phyloP scores from a whole-genome alignment of 768 basidiomycete species.

The Mycena kentingensis region DNA sequence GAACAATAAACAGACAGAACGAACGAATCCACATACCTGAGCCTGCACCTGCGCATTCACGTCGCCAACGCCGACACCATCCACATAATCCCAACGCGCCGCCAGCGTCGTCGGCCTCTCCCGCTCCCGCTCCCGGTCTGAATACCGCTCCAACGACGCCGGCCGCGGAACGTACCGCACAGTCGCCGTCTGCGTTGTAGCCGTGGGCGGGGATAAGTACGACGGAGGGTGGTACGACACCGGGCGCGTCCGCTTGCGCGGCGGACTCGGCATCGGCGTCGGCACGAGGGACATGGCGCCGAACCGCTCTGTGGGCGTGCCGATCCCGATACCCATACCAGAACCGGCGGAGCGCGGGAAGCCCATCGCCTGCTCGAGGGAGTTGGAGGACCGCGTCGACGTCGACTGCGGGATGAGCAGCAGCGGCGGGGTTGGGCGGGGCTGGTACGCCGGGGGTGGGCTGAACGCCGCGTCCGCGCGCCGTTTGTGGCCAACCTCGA shows the following conservation, averaged over 20 bases:
- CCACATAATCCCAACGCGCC: conserved; percentile 55
- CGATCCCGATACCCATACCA: neutral
- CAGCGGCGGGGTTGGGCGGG: too few relatives aligned
- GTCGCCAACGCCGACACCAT: conserved; percentile 45
- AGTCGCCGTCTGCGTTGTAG: conserved; percentile 18
- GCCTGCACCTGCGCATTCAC: conserved; percentile 55
- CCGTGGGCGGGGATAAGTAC: too few relatives aligned
- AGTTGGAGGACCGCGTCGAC: too few relatives aligned
- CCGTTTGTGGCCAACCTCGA: conserved; percentile 9
- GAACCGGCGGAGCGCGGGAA: too few relatives aligned
- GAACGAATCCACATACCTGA: conserved; percentile 25
- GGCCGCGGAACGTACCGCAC: conserved; percentile 24
- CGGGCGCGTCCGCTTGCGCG: conserved; percentile 1
- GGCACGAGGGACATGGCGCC: conserved; percentile 12
- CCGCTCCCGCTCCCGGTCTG: neutral
- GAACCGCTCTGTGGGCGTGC: conserved; percentile 19
- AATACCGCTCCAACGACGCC: neutral
- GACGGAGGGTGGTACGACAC: too few relatives aligned
- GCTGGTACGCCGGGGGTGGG: conserved; percentile 16
- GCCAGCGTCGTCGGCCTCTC: conserved; percentile 50
- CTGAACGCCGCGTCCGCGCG: conserved; percentile 21
- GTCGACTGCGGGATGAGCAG: too few relatives aligned
- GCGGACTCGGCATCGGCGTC: neutral
- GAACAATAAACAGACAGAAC: conserved; percentile 3
- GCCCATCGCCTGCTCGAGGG: too few relatives aligned